phyloP scores from a whole-genome alignment of 176 grass and related monocot genomes.

The Microstegium vimineum region DNA sequence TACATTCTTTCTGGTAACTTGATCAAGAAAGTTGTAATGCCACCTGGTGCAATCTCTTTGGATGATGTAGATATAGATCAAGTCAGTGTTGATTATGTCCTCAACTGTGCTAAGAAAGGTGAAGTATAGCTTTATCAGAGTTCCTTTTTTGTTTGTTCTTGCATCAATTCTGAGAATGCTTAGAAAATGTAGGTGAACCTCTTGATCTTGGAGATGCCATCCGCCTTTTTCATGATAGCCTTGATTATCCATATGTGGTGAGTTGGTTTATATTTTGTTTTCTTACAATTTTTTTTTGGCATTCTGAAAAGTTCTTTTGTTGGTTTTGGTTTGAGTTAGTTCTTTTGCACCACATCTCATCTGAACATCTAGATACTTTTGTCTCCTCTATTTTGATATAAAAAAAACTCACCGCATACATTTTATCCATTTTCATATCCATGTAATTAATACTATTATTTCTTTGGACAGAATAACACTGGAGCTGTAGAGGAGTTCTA shows the following conservation, averaged over 20 bases:
- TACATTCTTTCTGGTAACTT: slow-evolving; percentile 90
- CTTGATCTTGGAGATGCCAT: slow-evolving; percentile 95
- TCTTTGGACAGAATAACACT: slow-evolving; percentile 57
- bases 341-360: background rate
- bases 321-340: background rate
- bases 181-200: slow-evolving; percentile 54
- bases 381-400: background rate
- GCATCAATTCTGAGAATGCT: slow-evolving; percentile 21
- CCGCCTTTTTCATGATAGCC: slow-evolving; percentile 90
- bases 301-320: background rate
- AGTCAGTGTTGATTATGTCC: slow-evolving; percentile 93
- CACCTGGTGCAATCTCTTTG: slow-evolving; percentile 84
- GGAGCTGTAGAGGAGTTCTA: slow-evolving; percentile 81
- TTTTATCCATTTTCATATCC: background rate
- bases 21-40: slow-evolving; percentile 99
- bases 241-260: slow-evolving; percentile 91
- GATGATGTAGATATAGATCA: slow-evolving; percentile 95
- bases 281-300: background rate
- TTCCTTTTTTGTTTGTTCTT: background rate
- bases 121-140: background rate
- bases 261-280: slow-evolving; percentile 32
- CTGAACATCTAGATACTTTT: background rate
- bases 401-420: background rate
- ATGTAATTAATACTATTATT: slow-evolving; percentile 16
- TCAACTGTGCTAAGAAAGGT: slow-evolving; percentile 97